Percentiles rank a stretch among this genome's conserved stretches.
These are phyloP conservation scores for Ganoderma multipileum DNA, from an alignment of 1,284 basidiomycete genomes.

Conservation along the genomic window DNA sequence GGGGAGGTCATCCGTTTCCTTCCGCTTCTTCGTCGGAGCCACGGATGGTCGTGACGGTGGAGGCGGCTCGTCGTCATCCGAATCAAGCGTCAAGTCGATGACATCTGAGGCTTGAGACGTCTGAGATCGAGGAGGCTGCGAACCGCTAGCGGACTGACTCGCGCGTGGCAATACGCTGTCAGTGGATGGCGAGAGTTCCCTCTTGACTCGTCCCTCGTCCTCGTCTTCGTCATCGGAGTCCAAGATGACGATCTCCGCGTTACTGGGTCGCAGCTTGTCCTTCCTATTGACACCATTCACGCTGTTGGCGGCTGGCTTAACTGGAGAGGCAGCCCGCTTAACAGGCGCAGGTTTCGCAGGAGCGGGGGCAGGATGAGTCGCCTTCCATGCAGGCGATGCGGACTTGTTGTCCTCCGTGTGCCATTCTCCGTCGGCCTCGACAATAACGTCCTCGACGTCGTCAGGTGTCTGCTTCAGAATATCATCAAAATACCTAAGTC, in stretches of 20 bases:
- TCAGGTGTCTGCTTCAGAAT: constrained; percentile 83
- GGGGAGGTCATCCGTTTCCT: constrained; percentile 56
- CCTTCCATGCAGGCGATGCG: constrained; percentile 76
- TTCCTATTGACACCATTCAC: constrained; percentile 40
- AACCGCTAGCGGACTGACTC: constrained; percentile 39
- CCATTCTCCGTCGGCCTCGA: constrained; percentile 96
- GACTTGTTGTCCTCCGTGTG: constrained; percentile 89
- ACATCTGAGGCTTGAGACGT: constrained; percentile 53
- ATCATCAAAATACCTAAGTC: constrained; percentile 78
- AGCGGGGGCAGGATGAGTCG: constrained; percentile 49
- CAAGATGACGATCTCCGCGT: constrained; percentile 73
- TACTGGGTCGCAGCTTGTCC: constrained; percentile 51
- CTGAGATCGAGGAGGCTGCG: constrained; percentile 35
- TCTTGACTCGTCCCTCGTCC: constrained; percentile 75
- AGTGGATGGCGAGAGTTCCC: constrained; percentile 70
- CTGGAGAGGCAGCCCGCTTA: constrained; percentile 39
- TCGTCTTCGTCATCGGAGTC: constrained; percentile 82
- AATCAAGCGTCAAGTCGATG: constrained; percentile 83
- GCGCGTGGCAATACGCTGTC: constrained; percentile 46
- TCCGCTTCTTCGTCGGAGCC: constrained; percentile 49
- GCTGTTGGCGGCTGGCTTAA: constrained; percentile 23
- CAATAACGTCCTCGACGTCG: constrained; percentile 87
- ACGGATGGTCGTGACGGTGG: constrained; percentile 25
- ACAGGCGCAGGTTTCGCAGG: constrained; percentile 40
- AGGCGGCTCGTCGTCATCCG: constrained; percentile 66